Base-by-base conservation (phyloP, 2,329 filamentous ascomycete species). In the Talaromyces sp. region DNA sequence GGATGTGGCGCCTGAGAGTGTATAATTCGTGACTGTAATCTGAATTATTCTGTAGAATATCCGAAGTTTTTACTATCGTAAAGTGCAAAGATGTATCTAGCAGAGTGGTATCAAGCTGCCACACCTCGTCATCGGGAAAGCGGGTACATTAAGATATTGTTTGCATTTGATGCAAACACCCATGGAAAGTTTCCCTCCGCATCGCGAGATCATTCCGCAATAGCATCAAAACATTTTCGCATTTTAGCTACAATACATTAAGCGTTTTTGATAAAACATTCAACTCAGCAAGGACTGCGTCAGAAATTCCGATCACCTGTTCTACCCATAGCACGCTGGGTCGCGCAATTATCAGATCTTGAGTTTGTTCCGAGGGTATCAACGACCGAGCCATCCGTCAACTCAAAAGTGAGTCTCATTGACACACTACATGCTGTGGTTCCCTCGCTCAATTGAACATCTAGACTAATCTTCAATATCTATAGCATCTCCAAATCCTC, bases 141-240 rank as follows among this genome's bases (percentile, higher is more conserved):
- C 33, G 52, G 33, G 4, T 56, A 56, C 52, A n/a, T 56, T 9
- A 22, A 9, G 52, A 6, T n/a, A 2, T 5, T 62, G 60, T 62
- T 62, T 62, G 60, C 60, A 54, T 33, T 3, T 0, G 3, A 43
- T 52, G 35, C 60, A 62, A 62, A 62, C 60, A 62, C 35, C 41
- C 47, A 49, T 54, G 60, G 60, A 62, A 62, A 62, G 60, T 62
- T 62, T 62, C 60, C 60, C 60, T 62, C 60, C 60, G 60, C 60
- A 54, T 62, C 35, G 45, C 60, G 52, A 62, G 39, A 41, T 39
- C 33, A 62, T 62, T 31, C 47, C 27, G 43, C 52, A 39, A 56
- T 56, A 56, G 52, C 33, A 37, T 56, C 52, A 33, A 25, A 33
- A 17, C 52, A 37, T 22, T 39, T 56, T 56, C 3, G 15, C 33